Evolutionary conservation across 2,329 filamentous ascomycete species (phyloP).

Genomic region (Fusarium avenaceum): DNA sequence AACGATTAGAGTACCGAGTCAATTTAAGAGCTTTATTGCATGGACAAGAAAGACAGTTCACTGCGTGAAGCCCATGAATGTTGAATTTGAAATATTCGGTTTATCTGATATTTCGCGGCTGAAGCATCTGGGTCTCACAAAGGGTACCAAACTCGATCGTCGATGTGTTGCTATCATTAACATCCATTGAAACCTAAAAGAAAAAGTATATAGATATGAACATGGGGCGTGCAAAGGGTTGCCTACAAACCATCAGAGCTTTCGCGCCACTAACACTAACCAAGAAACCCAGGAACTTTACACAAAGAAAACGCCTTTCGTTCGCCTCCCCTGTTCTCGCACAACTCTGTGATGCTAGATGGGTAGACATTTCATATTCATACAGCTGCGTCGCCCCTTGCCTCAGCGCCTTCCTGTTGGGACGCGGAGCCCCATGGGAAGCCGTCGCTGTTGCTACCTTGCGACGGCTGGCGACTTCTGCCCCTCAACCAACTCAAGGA

Average conservation of each 20-base stretch:
- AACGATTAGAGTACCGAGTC: slow-evolving; percentile 31
- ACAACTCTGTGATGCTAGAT: slow-evolving; percentile 32
- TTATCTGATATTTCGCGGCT: not conserved
- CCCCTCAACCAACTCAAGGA: slow-evolving; percentile 68
- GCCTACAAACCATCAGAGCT: slow-evolving; percentile 8
- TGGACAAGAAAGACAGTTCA: not conserved
- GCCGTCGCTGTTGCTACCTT: slow-evolving; percentile 42
- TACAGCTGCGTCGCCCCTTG: slow-evolving; percentile 52
- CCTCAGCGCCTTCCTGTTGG: slow-evolving; percentile 40
- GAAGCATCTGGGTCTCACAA: not conserved
- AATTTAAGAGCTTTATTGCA: slow-evolving; percentile 18
- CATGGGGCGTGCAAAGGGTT: slow-evolving; percentile 2
- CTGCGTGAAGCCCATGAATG: too few relatives aligned
- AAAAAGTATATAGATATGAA: slow-evolving; percentile 26
- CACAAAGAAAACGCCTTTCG: slow-evolving; percentile 40
- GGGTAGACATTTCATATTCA: slow-evolving; percentile 44
- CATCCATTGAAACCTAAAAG: slow-evolving; percentile 19
- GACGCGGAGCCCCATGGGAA: slow-evolving; percentile 27
- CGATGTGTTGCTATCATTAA: slow-evolving; percentile 1
- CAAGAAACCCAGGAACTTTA: slow-evolving; percentile 32
- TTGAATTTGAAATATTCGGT: not conserved
- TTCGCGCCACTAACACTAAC: slow-evolving; percentile 14
- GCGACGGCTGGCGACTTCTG: slow-evolving; percentile 41
- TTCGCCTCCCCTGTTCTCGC: slow-evolving; percentile 36
- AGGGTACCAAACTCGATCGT: not conserved